Evolutionary conservation across 208 protist species (phyloP).

Genomic region (Crithidia sp.): DNA sequence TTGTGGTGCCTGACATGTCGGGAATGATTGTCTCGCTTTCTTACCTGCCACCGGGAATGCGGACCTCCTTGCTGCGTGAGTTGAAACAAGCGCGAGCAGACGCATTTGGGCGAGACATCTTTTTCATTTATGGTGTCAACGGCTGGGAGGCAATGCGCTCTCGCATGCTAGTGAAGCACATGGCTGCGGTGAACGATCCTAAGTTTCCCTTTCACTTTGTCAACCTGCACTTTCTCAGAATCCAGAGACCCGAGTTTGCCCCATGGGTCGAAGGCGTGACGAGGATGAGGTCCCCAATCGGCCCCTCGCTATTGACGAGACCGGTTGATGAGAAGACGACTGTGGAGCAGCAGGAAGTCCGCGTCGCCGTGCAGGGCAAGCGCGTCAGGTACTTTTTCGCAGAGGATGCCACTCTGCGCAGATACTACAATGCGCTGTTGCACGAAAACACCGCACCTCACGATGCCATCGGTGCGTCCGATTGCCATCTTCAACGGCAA

Average conservation of each 20-base stretch:
- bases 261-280: conserved; percentile 22
- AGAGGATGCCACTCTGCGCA: conserved; percentile 83
- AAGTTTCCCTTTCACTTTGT: conserved; percentile 88
- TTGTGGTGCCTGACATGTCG: conserved; percentile 78
- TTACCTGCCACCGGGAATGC: conserved; percentile 42
- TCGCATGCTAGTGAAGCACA: conserved; percentile 80
- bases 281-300: conserved; percentile 37
- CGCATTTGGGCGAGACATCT: conserved; percentile 76
- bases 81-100: conserved; percentile 57
- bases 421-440: conserved; percentile 87
- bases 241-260: conserved; percentile 64
- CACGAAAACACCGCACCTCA: conserved; percentile 76
- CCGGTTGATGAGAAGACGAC: conserved; percentile 2
- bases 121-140: conserved; percentile 87
- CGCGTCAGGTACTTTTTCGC: conserved; percentile 66
- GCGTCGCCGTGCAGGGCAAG: conserved; percentile 12
- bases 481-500: conserved; percentile 85
- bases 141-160: conserved; percentile 88
- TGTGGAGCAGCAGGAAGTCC: background rate
- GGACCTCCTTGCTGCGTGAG: conserved; percentile 55
- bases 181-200: conserved; percentile 78
- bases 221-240: conserved; percentile 71
- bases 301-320: conserved; percentile 24
- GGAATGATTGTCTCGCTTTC: conserved; percentile 84
- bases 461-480: conserved; percentile 74